These are phyloP conservation scores for Moesziomyces antarcticus DNA, from an alignment of 1,284 basidiomycete genomes.

Conservation along the genomic window DNA sequence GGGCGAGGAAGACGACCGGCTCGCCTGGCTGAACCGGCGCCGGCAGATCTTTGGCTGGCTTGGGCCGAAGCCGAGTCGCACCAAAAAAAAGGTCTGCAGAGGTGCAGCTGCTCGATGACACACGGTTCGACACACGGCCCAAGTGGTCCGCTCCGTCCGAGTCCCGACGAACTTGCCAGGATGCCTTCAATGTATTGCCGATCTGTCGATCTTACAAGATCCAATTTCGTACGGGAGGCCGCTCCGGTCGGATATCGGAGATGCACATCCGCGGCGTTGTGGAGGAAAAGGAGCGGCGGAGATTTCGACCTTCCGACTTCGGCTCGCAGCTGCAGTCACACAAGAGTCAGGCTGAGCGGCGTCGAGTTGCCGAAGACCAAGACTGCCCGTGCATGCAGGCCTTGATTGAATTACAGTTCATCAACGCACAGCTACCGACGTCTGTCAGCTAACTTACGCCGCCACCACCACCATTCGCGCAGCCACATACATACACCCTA, in stretches of 20 bases:
- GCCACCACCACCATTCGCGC: too few species aligned
- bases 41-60: constrained; percentile 10
- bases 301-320: neutral
- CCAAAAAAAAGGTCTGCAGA: neutral
- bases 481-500: neutral
- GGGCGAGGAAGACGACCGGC: too few species aligned
- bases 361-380: too few species aligned
- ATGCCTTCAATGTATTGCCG: constrained; percentile 21
- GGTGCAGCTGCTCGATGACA: constrained; percentile 23
- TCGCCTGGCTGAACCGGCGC: neutral
- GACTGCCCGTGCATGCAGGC: too few species aligned
- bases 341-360: too few species aligned
- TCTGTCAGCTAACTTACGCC: too few species aligned
- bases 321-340: too few species aligned
- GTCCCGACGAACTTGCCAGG: neutral
- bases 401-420: too few species aligned
- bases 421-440: too few species aligned
- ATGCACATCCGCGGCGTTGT: constrained; percentile 2
- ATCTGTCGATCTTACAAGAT: constrained; percentile 1
- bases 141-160: neutral
- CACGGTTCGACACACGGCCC: constrained; percentile 14
- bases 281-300: too few species aligned
- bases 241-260: neutral
- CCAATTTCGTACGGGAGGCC: neutral
- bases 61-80: neutral